Conservation (phyloP, 2,329 filamentous ascomycete genomes). For the Xylariaceae sp. region DNA sequence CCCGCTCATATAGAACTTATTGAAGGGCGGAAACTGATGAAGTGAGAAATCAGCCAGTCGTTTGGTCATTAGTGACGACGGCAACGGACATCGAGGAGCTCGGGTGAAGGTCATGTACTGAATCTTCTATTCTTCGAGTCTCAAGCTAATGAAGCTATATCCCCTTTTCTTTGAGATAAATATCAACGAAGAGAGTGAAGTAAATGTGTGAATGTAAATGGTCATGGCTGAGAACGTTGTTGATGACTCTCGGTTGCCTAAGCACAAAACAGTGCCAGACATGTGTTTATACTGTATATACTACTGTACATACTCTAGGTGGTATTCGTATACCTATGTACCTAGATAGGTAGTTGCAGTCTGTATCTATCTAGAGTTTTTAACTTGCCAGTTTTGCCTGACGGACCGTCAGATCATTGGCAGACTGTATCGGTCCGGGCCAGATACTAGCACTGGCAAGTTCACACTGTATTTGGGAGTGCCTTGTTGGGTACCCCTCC, state of each 20-base stretch:
- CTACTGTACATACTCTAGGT: no score
- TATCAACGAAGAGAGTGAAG: background rate
- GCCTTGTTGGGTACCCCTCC: no score
- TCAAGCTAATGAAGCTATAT: background rate
- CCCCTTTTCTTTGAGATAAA: background rate
- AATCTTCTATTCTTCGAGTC: background rate
- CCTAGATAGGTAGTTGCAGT: background rate
- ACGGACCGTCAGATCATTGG: no score
- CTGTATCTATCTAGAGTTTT: no score
- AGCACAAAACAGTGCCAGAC: no score
- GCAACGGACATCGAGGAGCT: conserved; percentile 5
- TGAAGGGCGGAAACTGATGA: conserved; percentile 19
- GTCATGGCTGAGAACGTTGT: no score
- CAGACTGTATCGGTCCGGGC: no score
- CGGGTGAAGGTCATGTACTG: conserved; percentile 13
- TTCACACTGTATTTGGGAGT: no score
- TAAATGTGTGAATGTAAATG: background rate
- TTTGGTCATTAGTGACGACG: background rate
- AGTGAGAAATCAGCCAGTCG: background rate
- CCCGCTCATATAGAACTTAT: background rate
- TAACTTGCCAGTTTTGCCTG: no score
- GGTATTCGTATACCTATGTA: background rate
- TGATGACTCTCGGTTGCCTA: background rate
- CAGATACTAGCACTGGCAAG: no score
- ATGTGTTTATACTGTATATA: no score